Base-by-base conservation (phyloP, 139 green algal genomes). In the Choricystis sp. region DNA sequence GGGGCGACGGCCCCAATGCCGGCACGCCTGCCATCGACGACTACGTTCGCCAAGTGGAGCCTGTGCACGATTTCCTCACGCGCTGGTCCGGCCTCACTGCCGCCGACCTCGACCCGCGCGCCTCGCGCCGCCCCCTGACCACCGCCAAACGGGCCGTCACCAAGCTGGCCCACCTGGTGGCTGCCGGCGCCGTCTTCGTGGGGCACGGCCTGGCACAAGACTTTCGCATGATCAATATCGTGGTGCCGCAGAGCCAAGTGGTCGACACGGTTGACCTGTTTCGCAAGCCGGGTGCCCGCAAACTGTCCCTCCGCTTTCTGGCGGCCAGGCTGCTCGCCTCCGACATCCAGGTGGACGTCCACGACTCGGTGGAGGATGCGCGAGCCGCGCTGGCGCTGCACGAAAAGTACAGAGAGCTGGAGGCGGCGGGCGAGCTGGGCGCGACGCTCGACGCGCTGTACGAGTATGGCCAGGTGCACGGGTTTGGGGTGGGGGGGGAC, bases 221-320 rank as follows among this genome's bases (percentile, higher is more conserved):
- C 82, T 96, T 97, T 70, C 76, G 81, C 31, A 95, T 95, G 77
- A 82, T 96, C 77, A 96, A 96, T 81, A 85, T 97, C 40, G 72
- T 87, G 25, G 82, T 97, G 72, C 89, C 91, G 16, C 73, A 78
- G 1, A 69, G 84, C 22, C 89, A 96, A 85, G 86, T 89, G 9
- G 66, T 95, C 2, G 91, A 97, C 76, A 97, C 91, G 2, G 83
- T 90, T 23, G 89, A 97, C 66, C 81, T 97, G 27, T 97, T 94
- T 70, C 74, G 87, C 63, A 75, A 86, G 66, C 79, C 83, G 71
- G 77, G 80, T 19, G 79, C 88, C 67, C 81, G 91, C 52, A 92
- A 92, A 74, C 77, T 97, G n/a, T 85, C 73, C 21, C 77, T 97
- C 25, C 83, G 86, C 57, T 97, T 94, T 81, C 81, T 97, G 31